Evolutionary conservation across 2,329 filamentous ascomycete genomes (phyloP).

Genomic region (Neonectria punicea): DNA sequence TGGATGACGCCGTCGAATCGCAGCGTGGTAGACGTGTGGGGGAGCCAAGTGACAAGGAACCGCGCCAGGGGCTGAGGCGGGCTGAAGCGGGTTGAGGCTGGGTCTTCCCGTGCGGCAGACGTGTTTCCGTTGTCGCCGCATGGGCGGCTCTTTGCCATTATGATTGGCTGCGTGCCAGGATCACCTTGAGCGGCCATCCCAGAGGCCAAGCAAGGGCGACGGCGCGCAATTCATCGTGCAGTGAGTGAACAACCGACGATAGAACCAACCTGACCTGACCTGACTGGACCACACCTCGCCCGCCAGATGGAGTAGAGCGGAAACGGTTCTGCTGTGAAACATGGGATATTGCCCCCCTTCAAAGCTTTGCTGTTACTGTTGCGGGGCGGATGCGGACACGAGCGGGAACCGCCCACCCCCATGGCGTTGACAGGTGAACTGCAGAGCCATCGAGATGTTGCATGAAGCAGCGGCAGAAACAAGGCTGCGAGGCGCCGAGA

Average conservation of each 20-base stretch:
- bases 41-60: conserved; percentile 41
- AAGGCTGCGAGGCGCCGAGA: conserved; percentile 24
- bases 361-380: background rate
- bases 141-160: conserved; percentile 26
- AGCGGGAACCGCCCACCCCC: background rate
- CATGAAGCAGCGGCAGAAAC: conserved; percentile 22
- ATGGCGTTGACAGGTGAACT: conserved; percentile 13
- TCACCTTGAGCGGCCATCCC: conserved; percentile 32
- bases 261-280: conserved; percentile 14
- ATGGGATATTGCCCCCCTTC: background rate
- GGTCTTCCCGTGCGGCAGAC: conserved; percentile 43
- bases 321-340: background rate
- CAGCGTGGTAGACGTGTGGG: conserved; percentile 37
- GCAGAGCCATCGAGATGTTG: conserved; percentile 11
- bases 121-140: conserved; percentile 46
- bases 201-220: conserved; percentile 30
- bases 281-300: conserved; percentile 12
- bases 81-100: conserved; percentile 37
- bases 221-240: conserved; percentile 25
- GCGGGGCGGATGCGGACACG: conserved; percentile 1
- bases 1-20: conserved; percentile 34
- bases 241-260: conserved; percentile 17
- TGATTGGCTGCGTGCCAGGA: conserved; percentile 38
- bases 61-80: conserved; percentile 33
- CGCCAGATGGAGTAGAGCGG: conserved; percentile 1